Percentiles rank a stretch among this genome's conserved stretches.
Conservation (phyloP, 2,329 filamentous ascomycete genomes). For the Alternaria sp. region DNA sequence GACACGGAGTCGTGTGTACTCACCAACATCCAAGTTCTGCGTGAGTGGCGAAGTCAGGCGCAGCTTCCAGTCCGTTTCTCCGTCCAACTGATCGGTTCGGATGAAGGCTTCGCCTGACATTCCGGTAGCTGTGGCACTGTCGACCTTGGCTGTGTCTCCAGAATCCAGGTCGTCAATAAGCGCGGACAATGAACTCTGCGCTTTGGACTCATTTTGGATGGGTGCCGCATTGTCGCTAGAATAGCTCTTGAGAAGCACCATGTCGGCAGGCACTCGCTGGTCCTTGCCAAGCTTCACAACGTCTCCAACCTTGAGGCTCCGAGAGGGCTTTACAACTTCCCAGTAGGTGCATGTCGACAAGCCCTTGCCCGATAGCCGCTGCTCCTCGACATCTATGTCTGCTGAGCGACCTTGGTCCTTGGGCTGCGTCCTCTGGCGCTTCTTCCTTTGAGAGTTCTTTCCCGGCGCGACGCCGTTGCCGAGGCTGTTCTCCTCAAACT, state of each 20-base stretch:
- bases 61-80: conserved; percentile 98
- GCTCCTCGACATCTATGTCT: conserved; percentile 75
- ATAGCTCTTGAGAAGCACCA: conserved; percentile 87
- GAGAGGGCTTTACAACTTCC: conserved; percentile 81
- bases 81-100: conserved; percentile 94
- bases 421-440: conserved; percentile 47
- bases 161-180: conserved; percentile 35
- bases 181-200: conserved; percentile 17
- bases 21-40: conserved; percentile 75
- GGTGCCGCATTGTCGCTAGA: conserved; percentile 47
- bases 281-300: conserved; percentile 93
- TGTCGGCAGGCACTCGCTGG: conserved; percentile 91
- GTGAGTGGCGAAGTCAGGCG: conserved; percentile 86
- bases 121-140: conserved; percentile 32
- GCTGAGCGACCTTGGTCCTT: conserved; percentile 60
- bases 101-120: conserved; percentile 92
- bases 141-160: conserved; percentile 24
- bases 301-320: conserved; percentile 91
- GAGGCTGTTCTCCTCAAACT: conserved; percentile 68
- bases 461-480: conserved; percentile 47
- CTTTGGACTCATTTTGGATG: conserved; percentile 9
- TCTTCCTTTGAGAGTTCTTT: conserved; percentile 40
- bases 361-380: conserved; percentile 50
- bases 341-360: conserved; percentile 61
- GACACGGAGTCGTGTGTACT: conserved; percentile 72